Base-by-base conservation (phyloP, 2,329 filamentous ascomycete species). In the Fusarium sp. region DNA sequence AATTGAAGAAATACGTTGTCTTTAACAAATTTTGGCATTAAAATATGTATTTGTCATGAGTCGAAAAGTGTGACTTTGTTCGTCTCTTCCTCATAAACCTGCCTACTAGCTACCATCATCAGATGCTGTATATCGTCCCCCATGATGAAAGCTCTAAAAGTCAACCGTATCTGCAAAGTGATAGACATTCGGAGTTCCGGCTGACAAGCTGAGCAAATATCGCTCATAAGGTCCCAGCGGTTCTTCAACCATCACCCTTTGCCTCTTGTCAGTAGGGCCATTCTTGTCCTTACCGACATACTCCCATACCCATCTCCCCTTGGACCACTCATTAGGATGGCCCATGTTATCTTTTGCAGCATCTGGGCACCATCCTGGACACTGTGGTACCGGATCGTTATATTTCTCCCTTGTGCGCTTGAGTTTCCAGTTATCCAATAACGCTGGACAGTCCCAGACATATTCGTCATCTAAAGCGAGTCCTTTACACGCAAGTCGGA, bases 271-370 rank as follows among this genome's bases (percentile, higher is more conserved):
- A 12, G 72, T 72, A 4, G 84, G 84, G 10, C 83, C 84, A 4
- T 79, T 73, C 22, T 73, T 70, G 56, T 85, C 80, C 0, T 80
- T 76, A 0, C 87, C 87, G 18, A 77, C 74, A 49, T 87, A 89
- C 73, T 86, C 83, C 87, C 86, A 89, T 3, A 86, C 77, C 86
- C 87, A 89, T 40, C 84, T 79, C 2, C 76, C 76, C 29, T 78
- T 72, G 10, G 75, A 68, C 34, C 72, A 76, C 6, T 75, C 73
- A 5, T 76, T 70, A 8, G 72, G 72, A 18, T 70, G 61, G 6
- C 71, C 72, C 15, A 72, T 68, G 10, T 68, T 65, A 27, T 76
- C 63, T 16, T 76, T 72, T 18, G 72, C 66, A 20, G 62, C 69
- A 6, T 69, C 59, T 18, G 76, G 76, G 68, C 78, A 76, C 79